Base-by-base conservation (phyloP, 192 early-diverging fungal genomes). In the Podila verticillata region DNA sequence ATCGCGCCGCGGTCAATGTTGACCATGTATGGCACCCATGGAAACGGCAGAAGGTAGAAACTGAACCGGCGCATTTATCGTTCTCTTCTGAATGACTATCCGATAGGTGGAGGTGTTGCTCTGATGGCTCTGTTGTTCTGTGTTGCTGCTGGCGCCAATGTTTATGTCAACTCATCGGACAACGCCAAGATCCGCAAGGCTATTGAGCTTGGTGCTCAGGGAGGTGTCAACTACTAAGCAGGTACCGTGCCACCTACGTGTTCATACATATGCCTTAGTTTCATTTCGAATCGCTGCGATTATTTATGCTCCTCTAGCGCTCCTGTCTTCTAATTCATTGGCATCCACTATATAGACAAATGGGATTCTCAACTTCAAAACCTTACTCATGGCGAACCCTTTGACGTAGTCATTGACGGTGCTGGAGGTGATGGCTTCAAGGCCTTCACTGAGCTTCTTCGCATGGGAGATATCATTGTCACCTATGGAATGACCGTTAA, bases 181-280 rank as follows among this genome's bases (percentile, higher is more conserved):
- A 80, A 84, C 1, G 83, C 78, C 20, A 94, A 94, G 84, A 89
- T 94, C 32, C 51, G 80, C n/a, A 68, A 74, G 32, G 93, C 92
- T 34, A 70, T 91, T 28, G 48, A 72, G 20, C 63, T 93, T 10
- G 93, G 93, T 31, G 93, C 92, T 5, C 80, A 73, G 57, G 92
- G 92, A n/a, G 93, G 92, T 9, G 89, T 90, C 30, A 89, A 90
- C 63, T 94, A 94, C 66, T 92, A 84, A 72, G 75, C 86, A 29
- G 83, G n/a, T n/a, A n/a, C n/a, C n/a, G n/a, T n/a, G n/a, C n/a
- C n/a, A n/a, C n/a, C n/a, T n/a, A n/a, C n/a, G 89, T 91, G 74
- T 30, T 35, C 9, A 28, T 26, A 1, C 7, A 36, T 22, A 19
- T 12, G 24, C 30, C 36, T 44, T 3, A 4, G 36, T 4, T 24